Base-by-base conservation (phyloP, 495 filamentous ascomycete species). In the Trichocladium uniseriatum region DNA sequence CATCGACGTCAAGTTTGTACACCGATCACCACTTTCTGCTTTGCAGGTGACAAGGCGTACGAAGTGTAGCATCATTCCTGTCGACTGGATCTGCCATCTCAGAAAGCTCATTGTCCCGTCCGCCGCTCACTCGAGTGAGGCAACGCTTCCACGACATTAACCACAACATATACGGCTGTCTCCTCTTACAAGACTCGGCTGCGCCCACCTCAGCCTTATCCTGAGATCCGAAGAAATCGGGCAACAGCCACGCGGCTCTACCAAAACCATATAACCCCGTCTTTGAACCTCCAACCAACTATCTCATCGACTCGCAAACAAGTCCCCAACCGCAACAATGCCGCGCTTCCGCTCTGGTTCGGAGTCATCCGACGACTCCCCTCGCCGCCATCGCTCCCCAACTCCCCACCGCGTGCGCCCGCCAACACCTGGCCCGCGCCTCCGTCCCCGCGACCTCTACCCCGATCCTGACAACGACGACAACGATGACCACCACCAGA, bases 341-440 rank as follows among this genome's bases (percentile, higher is more conserved):
- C 35, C 45, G 5, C 49, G 27, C 29, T 52, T 35, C 49, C 37
- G 22, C 50, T 16, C 43, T 29, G 38, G 42, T 21, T 47, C 50
- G 18, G 20, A 35, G 11, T 42, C 46, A 18, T 24, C 43, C 28
- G 16, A 22, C 45, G 40, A 37, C 40, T 5, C 24, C 20, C 36
- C 35, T 8, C 52, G 41, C 10, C 50, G 31, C 19, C 38, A 49
- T 15, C 42, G 24, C 49, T 49, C 49, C 0, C 54, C 49, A 13
- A 15, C 8, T 27, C 24, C 4, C 24, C 24, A 8, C 24, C 29
- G 43, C 3, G 37, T 28, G 6, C 35, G 34, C 43, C n/a, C 35
- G 14, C 48, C 38, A 29, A 31, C 22, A 38, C 38, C 45, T 22
- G 24, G 18, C 14, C 29, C 49, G 13, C 51, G 28, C 31, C 46